Evolutionary conservation across 83 land plant genomes (phyloP), one percentile per base, ranked within the genome.

Genomic region (Diphasiastrum complanatum): DNA sequence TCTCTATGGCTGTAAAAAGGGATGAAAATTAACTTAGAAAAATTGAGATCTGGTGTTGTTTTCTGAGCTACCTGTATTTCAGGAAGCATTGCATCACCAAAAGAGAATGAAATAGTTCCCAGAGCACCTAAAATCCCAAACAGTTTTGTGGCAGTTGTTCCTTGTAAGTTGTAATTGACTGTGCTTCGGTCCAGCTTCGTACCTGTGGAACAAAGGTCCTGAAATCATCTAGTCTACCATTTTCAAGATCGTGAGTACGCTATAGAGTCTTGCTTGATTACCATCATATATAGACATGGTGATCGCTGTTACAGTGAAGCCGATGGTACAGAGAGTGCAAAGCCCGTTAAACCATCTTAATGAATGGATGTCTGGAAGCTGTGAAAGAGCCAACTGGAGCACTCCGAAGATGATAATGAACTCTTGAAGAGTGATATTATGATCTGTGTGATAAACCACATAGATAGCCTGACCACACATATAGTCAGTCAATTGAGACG

Each of bases 51-150:
- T n/a, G n/a, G n/a, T n/a, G n/a, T n/a, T n/a, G n/a, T n/a, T n/a
- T n/a, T n/a, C n/a, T n/a, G n/a, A n/a, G 1, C 2, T 32, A 67
- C 85, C 81, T 82, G 85, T 61, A 79, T 82, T 60, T 82, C 85
- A 11, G 83, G 85, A 34, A 82, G 77, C 85, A 82, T 82, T 45
- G 83, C 85, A 72, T 82, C 85, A 59, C 85, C 85, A 64, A 82
- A 82, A 6, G 85, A 82, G 67, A 79, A 82, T 23, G 85, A 82
- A 57, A 82, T 73, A 25, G 80, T 67, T 20, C 85, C 85, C 19
- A 82, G 60, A 28, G 85, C 85, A 51, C 53, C 50, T 35, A 82
- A 76, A 31, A 78, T 75, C 32, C 46, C 74, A 48, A 79, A 82
- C 24, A 59, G 34, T 43, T 79, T 79, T 19, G 59, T 20, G 33